A percentile compares a stretch with the other conserved stretches of the same genome.
Conservation (phyloP, 495 filamentous ascomycete species). For the Pyrenula massariospora region DNA sequence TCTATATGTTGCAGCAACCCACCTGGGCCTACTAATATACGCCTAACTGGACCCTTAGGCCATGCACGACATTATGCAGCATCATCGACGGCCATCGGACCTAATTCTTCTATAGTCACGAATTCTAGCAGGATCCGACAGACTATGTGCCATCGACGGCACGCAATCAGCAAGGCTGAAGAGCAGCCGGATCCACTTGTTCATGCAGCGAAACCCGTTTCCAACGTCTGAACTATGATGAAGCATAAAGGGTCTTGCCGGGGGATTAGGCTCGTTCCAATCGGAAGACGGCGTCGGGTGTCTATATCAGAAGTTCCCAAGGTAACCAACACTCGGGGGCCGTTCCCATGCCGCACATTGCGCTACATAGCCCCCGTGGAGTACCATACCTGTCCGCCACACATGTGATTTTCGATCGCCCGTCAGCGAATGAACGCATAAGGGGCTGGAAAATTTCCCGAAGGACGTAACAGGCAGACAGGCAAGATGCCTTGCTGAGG, state of each 20-base stretch:
- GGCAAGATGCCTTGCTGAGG: neutral
- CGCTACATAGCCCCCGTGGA: neutral
- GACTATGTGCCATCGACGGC: neutral
- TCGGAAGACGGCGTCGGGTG: neutral
- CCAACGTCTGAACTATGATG: neutral
- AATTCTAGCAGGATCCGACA: neutral
- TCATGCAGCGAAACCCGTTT: neutral
- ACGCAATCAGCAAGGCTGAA: neutral
- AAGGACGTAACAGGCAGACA: neutral
- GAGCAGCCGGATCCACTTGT: neutral
- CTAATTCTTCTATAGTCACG: too few relatives aligned
- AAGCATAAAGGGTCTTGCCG: too few relatives aligned
- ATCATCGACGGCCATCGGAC: too few relatives aligned
- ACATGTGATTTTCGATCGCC: neutral
- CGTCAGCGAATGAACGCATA: neutral
- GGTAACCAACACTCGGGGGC: neutral
- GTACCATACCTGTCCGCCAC: neutral
- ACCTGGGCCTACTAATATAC: too few relatives aligned
- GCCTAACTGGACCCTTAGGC: neutral
- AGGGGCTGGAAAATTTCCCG: neutral
- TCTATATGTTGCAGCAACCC: too few relatives aligned
- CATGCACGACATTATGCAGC: neutral
- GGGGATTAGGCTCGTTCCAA: neutral
- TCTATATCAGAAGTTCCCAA: neutral
- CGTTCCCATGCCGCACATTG: neutral